These are phyloP conservation scores for Metarhizium sp. DNA, from an alignment of 2,329 filamentous ascomycete genomes.

Conservation along the genomic window DNA sequence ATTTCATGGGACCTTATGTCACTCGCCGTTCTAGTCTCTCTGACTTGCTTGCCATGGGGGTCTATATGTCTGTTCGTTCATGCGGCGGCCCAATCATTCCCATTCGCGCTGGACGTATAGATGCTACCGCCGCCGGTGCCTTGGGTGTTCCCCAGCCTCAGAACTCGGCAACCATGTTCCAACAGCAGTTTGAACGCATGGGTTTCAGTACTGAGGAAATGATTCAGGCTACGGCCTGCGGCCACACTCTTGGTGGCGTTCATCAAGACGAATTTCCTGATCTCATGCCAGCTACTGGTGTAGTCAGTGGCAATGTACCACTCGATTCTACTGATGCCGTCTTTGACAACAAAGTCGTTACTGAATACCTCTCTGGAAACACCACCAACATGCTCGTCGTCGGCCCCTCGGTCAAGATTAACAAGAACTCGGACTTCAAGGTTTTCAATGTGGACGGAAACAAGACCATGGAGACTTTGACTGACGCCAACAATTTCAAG, in stretches of 20 bases:
- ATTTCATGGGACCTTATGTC: slow-evolving; percentile 44
- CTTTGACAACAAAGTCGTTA: slow-evolving; percentile 49
- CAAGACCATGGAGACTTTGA: slow-evolving; percentile 40
- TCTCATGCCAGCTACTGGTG: slow-evolving; percentile 36
- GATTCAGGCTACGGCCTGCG: slow-evolving; percentile 52
- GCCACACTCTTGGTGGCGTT: slow-evolving; percentile 52
- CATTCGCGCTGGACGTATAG: slow-evolving; percentile 42
- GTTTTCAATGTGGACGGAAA: slow-evolving; percentile 49
- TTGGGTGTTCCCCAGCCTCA: slow-evolving; percentile 48
- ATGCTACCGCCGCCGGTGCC: slow-evolving; percentile 38
- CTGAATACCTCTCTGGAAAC: slow-evolving; percentile 44
- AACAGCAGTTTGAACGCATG: slow-evolving; percentile 46
- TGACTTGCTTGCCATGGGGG: slow-evolving; percentile 48
- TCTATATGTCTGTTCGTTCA: slow-evolving; percentile 47
- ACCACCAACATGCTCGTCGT: slow-evolving; percentile 47
- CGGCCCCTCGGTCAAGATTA: slow-evolving; percentile 34
- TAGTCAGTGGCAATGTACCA: slow-evolving; percentile 31
- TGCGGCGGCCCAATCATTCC: slow-evolving; percentile 44
- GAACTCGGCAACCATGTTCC: slow-evolving; percentile 41
- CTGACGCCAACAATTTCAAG: slow-evolving; percentile 33
- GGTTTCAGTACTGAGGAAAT: slow-evolving; percentile 48
- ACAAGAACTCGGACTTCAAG: slow-evolving; percentile 43
- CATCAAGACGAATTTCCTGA: slow-evolving; percentile 44
- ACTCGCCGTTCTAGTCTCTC: slow-evolving; percentile 41
- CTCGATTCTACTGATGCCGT: slow-evolving; percentile 37